Percentiles rank a stretch among this genome's conserved stretches.
Evolutionary conservation across 2,329 filamentous ascomycete species (phyloP).

Genomic region (Myriosclerotinia scirpicola): DNA sequence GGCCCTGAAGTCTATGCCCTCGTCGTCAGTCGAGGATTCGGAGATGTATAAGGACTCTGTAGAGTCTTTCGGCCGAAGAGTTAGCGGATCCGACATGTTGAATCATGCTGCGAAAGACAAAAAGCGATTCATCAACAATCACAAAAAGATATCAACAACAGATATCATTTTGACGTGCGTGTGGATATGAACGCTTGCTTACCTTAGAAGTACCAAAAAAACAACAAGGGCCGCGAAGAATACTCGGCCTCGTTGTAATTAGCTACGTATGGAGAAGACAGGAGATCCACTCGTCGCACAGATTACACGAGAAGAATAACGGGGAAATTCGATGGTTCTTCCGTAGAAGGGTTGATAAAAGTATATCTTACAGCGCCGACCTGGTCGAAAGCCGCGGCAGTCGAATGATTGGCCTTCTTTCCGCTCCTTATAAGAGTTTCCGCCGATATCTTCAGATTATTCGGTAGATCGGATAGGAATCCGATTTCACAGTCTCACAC

Average conservation of each 20-base stretch:
- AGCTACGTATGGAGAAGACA: conserved; percentile 24
- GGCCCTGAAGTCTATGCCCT: conserved; percentile 18
- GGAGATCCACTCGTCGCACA: conserved; percentile 24
- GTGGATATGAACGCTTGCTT: conserved; percentile 25
- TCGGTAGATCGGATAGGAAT: conserved; percentile 9
- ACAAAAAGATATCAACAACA: conserved; percentile 25
- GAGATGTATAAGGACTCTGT: conserved; percentile 34
- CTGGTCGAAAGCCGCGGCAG: background rate
- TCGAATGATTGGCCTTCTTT: conserved; percentile 10
- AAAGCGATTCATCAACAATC: conserved; percentile 19
- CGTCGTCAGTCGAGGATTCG: conserved; percentile 34
- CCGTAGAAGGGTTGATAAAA: conserved; percentile 10
- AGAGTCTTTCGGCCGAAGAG: conserved; percentile 36
- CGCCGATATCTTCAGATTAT: background rate
- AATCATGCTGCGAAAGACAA: conserved; percentile 33
- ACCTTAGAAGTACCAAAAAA: conserved; percentile 18
- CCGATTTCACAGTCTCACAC: conserved; percentile 12
- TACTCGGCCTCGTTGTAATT: conserved; percentile 20
- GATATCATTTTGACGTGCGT: conserved; percentile 20
- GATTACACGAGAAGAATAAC: conserved; percentile 19
- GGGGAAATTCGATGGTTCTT: conserved; percentile 17
- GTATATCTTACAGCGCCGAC: conserved; percentile 11
- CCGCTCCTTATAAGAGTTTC: conserved; percentile 3
- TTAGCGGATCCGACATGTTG: conserved; percentile 40
- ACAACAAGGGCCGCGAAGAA: conserved; percentile 22